Evolutionary conservation across 371 early-diverging fungal genomes (phyloP).

Genomic region (Actinomucor elegans): DNA sequence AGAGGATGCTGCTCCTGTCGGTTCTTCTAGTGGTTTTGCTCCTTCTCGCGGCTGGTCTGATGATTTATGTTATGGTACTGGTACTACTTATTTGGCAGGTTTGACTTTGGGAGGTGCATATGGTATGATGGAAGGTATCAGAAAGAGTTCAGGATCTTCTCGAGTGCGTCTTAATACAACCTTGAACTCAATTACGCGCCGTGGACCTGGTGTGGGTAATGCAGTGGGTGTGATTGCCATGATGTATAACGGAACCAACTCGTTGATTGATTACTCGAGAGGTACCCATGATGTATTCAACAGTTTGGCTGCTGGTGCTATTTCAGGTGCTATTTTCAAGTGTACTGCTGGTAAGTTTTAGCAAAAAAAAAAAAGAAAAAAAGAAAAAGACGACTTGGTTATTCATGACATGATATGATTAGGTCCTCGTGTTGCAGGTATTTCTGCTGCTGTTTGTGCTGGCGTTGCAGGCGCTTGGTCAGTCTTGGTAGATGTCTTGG

Average conservation of each 20-base stretch:
- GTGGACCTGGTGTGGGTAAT: constrained; percentile 88
- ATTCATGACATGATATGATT: too few relatives aligned
- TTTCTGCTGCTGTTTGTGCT: constrained; percentile 63
- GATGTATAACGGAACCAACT: constrained; percentile 77
- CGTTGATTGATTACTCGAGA: constrained; percentile 63
- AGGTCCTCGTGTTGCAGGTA: constrained; percentile 53
- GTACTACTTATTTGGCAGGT: constrained; percentile 77
- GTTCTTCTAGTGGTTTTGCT: constrained; percentile 42
- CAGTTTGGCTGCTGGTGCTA: constrained; percentile 72
- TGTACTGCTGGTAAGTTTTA: constrained; percentile 66
- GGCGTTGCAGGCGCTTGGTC: constrained; percentile 56
- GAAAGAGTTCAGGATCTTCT: constrained; percentile 54
- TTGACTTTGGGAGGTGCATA: constrained; percentile 79
- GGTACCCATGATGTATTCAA: constrained; percentile 69
- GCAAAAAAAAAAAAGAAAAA: too few relatives aligned
- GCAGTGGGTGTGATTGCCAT: constrained; percentile 81
- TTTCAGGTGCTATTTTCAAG: constrained; percentile 80
- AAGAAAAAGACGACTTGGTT: too few relatives aligned
- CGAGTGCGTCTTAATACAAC: constrained; percentile 83
- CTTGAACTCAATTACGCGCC: constrained; percentile 80
- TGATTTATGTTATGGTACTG: constrained; percentile 88
- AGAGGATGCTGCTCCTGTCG: constrained; percentile 31
- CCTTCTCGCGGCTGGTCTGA: constrained; percentile 83
- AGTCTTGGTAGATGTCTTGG: too few relatives aligned
- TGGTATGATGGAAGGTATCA: constrained; percentile 79